phyloP scores from a whole-genome alignment of 495 filamentous ascomycete genomes.

The Aspergillus campestris region DNA sequence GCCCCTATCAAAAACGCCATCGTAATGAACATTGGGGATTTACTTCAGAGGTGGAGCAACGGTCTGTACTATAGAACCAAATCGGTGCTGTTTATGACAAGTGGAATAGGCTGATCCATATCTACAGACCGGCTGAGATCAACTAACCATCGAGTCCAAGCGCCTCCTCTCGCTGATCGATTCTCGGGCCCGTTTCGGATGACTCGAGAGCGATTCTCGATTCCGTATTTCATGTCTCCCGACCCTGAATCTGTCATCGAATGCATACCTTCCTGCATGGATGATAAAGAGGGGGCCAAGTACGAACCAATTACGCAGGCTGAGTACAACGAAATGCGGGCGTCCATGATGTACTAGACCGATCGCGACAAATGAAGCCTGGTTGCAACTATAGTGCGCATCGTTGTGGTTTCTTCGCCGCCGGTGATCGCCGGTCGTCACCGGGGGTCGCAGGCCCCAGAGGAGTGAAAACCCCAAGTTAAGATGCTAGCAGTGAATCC shows the following conservation, averaged over 20 bases:
- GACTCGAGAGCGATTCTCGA: constrained; percentile 49
- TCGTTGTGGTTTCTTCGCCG: no score
- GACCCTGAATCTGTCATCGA: constrained; percentile 48
- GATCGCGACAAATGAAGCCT: no score
- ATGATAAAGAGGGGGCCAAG: constrained; percentile 31
- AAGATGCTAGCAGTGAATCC: no score
- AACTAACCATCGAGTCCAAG: constrained; percentile 46
- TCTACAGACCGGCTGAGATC: constrained; percentile 41
- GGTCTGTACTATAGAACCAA: constrained; percentile 34
- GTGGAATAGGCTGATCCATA: background rate
- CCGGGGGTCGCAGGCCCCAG: no score
- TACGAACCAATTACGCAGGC: constrained; percentile 46
- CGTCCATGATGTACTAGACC: constrained; percentile 39
- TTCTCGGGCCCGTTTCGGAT: constrained; percentile 32
- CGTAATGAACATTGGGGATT: constrained; percentile 52
- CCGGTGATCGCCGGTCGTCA: no score
- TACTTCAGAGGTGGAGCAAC: constrained; percentile 55
- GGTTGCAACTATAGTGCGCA: no score
- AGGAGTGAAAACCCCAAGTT: no score
- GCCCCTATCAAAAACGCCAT: constrained; percentile 41
- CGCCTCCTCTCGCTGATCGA: constrained; percentile 30
- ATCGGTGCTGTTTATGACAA: no score
- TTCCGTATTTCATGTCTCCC: constrained; percentile 53
- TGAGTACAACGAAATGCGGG: constrained; percentile 44
- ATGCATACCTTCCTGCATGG: constrained; percentile 44